Base-by-base conservation (phyloP, 805 yeast genomes). In the Helenozyma baotianmanensis region DNA sequence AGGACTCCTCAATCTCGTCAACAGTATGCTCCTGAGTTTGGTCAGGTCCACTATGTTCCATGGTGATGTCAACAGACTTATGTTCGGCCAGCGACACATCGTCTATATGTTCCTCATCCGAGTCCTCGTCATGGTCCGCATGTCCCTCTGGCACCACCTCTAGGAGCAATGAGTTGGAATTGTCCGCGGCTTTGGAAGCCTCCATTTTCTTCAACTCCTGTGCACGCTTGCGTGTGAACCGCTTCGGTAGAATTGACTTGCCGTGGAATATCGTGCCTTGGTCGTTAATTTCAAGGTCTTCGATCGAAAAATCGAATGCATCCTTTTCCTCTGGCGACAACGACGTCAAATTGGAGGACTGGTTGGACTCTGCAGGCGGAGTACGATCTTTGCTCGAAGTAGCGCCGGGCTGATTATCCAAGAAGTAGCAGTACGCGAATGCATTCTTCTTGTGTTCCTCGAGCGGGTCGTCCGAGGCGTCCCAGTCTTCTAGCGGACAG, bases 401-500 rank as follows among this genome's bases (percentile, higher is more conserved):
- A n/a, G 10, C 14, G 8, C 6, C 14, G 26, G 4, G 11, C 9
- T n/a, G 12, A n/a, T 11, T 9, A 17, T 30, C 16, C 8, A 62
- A 40, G 32, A 61, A 58, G 36, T 51, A 56, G 32, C 69, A 62
- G 29, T 43, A 47, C 25, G 32, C 40, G 24, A 42, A 27, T 3
- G 43, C 36, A 26, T 51, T 50, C 12, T 33, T 53, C 42, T 28
- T 48, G 49, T 83, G 92, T 42, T 78, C 87, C 9, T 35, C 62
- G 7, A 68, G 38, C 0, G 89, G 90, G 37, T 72, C 76, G 54
- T 85, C 92, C 2, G 61, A 67, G 1, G 56, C 51, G 37, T 74
- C 83, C 89, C 90, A 82, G 17, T 53, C 53, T 28, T 60, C 64
- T 15, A 54, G 38, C 4, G 57, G 48, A 25, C 56, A 54, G n/a